These are phyloP conservation scores for Zostera marina DNA, from an alignment of 116 monocot species.

Conservation along the genomic window DNA sequence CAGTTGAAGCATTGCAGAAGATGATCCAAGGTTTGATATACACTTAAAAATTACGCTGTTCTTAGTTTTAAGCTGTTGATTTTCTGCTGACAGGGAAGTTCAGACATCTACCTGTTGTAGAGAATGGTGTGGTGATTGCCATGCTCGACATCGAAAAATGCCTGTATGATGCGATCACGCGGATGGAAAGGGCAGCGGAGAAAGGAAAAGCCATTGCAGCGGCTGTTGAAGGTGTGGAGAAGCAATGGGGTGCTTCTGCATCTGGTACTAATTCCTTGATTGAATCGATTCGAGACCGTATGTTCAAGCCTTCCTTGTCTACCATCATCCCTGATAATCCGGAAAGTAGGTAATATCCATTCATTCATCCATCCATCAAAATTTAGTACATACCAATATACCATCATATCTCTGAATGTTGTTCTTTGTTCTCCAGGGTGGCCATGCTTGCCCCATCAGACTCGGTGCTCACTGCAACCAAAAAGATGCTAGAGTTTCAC, in stretches of 20 bases:
- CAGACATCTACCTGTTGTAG: constrained; percentile 94
- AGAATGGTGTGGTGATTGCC: constrained; percentile 96
- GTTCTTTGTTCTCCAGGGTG: constrained; percentile 24
- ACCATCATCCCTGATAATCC: constrained; percentile 80
- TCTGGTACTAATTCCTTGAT: constrained; percentile 50
- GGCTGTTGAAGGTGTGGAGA: constrained; percentile 90
- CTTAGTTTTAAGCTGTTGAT: neutral
- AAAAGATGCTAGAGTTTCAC: constrained; percentile 72
- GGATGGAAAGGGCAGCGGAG: constrained; percentile 97
- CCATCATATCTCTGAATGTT: too few species aligned
- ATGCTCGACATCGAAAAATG: constrained; percentile 95
- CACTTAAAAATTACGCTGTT: neutral
- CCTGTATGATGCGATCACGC: constrained; percentile 94
- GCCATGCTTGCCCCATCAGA: constrained; percentile 51
- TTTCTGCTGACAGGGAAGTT: constrained; percentile 51
- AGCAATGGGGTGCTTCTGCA: constrained; percentile 69
- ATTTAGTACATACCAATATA: neutral
- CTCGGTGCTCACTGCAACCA: constrained; percentile 70
- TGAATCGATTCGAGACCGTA: constrained; percentile 80
- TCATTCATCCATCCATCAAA: neutral
- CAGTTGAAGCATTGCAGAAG: constrained; percentile 96
- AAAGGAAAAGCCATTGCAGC: constrained; percentile 97
- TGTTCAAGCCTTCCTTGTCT: constrained; percentile 86
- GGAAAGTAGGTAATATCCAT: constrained; percentile 89
- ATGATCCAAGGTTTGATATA: constrained; percentile 94